A percentile compares a stretch with the other conserved stretches of the same genome.
phyloP scores from a whole-genome alignment of 768 basidiomycete genomes.

The Phlebiopsis flavidoalba region DNA sequence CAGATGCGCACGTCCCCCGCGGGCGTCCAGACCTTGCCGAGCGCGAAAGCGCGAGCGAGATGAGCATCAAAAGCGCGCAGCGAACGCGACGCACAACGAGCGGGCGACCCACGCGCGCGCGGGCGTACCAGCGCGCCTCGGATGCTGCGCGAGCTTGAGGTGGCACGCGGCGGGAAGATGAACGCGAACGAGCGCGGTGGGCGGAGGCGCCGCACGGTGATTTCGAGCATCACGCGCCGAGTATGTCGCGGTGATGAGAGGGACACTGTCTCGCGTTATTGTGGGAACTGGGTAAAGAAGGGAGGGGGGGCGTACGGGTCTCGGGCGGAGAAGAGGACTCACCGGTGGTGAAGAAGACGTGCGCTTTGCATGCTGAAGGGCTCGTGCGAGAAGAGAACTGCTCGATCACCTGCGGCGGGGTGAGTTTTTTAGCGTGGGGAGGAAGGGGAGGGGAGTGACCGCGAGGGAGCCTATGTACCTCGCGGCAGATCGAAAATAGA shows the following conservation, averaged over 20 bases:
- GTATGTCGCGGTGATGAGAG: constrained; percentile 89
- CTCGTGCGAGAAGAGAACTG: constrained; percentile 90
- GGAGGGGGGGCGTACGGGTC: constrained; percentile 49
- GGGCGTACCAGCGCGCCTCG: constrained; percentile 58
- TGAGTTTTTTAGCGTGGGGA: not conserved
- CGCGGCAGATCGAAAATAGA: constrained; percentile 97
- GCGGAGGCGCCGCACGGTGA: constrained; percentile 79
- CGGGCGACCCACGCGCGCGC: constrained; percentile 68
- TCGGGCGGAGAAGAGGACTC: constrained; percentile 78
- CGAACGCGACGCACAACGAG: constrained; percentile 68
- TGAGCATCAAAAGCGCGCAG: constrained; percentile 67
- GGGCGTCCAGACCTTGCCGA: constrained; percentile 73
- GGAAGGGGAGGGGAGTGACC: constrained; percentile 21
- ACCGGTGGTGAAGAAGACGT: constrained; percentile 87
- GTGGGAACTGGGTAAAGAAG: no score
- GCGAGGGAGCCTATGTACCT: no score
- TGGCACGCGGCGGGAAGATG: constrained; percentile 88
- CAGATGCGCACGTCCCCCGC: constrained; percentile 73
- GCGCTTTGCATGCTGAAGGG: constrained; percentile 76
- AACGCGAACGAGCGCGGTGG: constrained; percentile 89
- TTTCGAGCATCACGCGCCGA: constrained; percentile 98
- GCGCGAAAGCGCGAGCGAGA: constrained; percentile 73
- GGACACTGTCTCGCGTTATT: constrained; percentile 74
- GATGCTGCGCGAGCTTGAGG: constrained; percentile 64
- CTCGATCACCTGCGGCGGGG: constrained; percentile 69